Percentiles rank a stretch among this genome's conserved stretches.
Conservation (phyloP, 2,329 filamentous ascomycete species). For the Stagonosporopsis tanaceti region DNA sequence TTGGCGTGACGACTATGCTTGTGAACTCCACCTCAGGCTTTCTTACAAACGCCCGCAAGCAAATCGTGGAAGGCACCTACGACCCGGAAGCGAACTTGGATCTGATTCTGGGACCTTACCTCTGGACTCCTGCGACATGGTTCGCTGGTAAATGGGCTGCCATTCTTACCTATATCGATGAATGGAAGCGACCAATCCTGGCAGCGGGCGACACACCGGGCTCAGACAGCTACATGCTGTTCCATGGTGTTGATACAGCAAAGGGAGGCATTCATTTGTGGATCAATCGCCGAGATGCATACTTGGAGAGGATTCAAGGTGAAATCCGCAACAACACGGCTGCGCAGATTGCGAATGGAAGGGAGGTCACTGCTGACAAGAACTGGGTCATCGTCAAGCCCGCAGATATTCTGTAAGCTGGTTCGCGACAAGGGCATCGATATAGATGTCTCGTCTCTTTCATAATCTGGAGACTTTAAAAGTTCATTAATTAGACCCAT, state of each 20-base stretch:
- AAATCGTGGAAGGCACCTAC: conserved; percentile 37
- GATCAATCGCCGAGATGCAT: conserved; percentile 36
- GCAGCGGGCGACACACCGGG: conserved; percentile 42
- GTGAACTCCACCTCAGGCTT: conserved; percentile 36
- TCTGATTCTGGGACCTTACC: conserved; percentile 36
- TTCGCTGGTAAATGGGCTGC: conserved; percentile 44
- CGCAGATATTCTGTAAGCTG: conserved; percentile 34
- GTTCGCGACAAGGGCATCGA: neutral
- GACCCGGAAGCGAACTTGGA: conserved; percentile 36
- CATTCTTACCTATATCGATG: conserved; percentile 41
- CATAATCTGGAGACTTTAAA: neutral
- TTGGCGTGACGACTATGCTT: conserved; percentile 42
- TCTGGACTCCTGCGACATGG: conserved; percentile 45
- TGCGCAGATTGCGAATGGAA: conserved; percentile 36
- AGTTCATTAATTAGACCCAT: neutral
- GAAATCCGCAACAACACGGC: conserved; percentile 35
- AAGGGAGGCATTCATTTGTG: conserved; percentile 43
- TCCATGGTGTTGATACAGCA: conserved; percentile 39
- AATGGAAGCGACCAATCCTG: conserved; percentile 42
- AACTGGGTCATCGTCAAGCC: conserved; percentile 43
- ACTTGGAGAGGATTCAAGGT: conserved; percentile 29
- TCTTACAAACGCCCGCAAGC: conserved; percentile 38
- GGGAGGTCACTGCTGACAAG: conserved; percentile 41
- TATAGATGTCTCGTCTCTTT: neutral
- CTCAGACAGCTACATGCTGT: conserved; percentile 43